These are phyloP conservation scores for Sclerotinia sclerotiorum DNA, from an alignment of 2,329 filamentous ascomycete species.

Conservation along the genomic window DNA sequence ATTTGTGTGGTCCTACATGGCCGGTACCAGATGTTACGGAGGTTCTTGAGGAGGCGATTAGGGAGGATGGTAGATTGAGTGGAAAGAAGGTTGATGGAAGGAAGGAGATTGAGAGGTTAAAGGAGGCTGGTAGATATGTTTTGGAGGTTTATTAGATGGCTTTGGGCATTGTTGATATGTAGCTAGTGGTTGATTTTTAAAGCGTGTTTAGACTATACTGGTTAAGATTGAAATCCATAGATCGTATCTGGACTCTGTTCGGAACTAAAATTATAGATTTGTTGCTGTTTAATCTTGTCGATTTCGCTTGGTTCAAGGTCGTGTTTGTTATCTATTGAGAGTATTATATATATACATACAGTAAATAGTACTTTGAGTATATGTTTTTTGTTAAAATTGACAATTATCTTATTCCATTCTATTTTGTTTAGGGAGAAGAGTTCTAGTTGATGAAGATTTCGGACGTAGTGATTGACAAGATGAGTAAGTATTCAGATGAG, in stretches of 20 bases:
- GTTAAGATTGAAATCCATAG: conserved; percentile 6
- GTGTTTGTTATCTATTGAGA: not conserved
- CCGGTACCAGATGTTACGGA: conserved; percentile 95
- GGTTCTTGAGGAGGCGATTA: conserved; percentile 90
- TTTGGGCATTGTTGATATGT: not conserved
- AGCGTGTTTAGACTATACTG: conserved; percentile 1
- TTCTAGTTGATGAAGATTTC: too few species aligned
- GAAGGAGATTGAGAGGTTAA: conserved; percentile 95
- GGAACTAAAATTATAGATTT: not conserved
- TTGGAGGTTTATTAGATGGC: conserved; percentile 79
- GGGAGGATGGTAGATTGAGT: conserved; percentile 64
- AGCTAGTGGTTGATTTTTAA: not conserved
- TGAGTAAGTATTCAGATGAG: too few species aligned
- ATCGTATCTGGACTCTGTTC: not conserved
- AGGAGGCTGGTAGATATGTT: conserved; percentile 92
- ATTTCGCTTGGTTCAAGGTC: not conserved
- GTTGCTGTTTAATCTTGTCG: too few species aligned
- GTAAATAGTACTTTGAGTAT: too few species aligned
- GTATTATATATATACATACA: too few species aligned
- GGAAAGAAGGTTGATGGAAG: conserved; percentile 80
- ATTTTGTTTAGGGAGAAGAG: too few species aligned
- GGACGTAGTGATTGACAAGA: too few species aligned
- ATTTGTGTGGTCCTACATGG: conserved; percentile 97
- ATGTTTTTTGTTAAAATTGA: too few species aligned
- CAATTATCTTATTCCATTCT: too few species aligned